Conservation (phyloP, 352 stramenopile species). For the Aphanomyces stellatus region DNA sequence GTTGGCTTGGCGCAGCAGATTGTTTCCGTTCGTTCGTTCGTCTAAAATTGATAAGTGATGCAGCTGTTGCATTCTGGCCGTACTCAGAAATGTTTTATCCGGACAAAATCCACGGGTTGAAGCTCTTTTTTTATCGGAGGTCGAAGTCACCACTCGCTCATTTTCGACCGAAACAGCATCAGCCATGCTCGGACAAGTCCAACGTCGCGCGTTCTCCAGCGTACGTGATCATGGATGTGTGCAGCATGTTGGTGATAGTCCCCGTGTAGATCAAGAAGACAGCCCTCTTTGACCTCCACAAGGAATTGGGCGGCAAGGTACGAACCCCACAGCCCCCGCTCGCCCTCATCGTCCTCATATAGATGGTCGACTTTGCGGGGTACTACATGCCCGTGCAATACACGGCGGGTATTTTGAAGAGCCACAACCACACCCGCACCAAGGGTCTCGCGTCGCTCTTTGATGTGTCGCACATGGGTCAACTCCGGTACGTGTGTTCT, state of each 20-base stretch:
- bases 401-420: conserved; percentile 93
- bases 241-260: neutral
- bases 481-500: conserved; percentile 45
- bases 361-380: conserved; percentile 95
- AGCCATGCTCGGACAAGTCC: conserved; percentile 5
- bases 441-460: conserved; percentile 87
- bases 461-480: conserved; percentile 99
- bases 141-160: conserved; percentile 1
- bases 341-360: neutral
- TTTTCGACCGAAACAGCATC: neutral
- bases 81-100: neutral
- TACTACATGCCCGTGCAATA: conserved; percentile 98
- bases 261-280: conserved; percentile 61
- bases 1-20: no score
- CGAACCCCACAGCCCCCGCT: neutral
- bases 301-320: conserved; percentile 60
- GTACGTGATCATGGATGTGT: neutral
- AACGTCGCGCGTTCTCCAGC: conserved; percentile 10
- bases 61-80: neutral
- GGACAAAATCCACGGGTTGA: neutral
- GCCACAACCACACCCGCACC: conserved; percentile 74
- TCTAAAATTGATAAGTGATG: no score
- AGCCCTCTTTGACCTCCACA: conserved; percentile 66
- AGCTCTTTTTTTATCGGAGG: no score
- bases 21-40: no score